Base-by-base conservation (phyloP, 129 eudicot genomes). In the carrot (Daucus carota) region DNA sequence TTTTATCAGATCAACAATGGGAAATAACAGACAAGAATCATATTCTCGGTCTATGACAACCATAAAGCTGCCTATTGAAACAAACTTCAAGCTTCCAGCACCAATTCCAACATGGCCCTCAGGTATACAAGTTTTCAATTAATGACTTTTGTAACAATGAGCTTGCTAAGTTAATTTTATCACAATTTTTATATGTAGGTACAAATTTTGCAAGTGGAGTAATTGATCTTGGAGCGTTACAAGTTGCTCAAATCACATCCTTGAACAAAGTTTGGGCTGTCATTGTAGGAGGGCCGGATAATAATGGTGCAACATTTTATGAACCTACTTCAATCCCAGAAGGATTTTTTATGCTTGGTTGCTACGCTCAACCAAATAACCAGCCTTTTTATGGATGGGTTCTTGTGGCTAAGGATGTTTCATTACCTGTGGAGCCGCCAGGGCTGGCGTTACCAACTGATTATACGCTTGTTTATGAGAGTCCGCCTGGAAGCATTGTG, bases 211-310 rank as follows among this genome's bases (percentile, higher is more conserved):
- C 71, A 66, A 66, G 43, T 65, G 70, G 40, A 65, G 32, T 32
- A 31, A 65, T 65, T 29, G 70, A 65, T 31, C 71, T 66, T 31
- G 71, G 71, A 66, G 70, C 41, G 2, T 33, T 66, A 31, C 71
- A 66, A 0, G 71, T 66, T 66, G 0, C 71, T 33, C 71, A 66
- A 32, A 17, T 66, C 12, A 29, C 71, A 32, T 4, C 7, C 3
- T 29, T 65, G 0, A 15, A 2, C 10, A 33, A 33, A 32, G 34
- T 65, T 65, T 65, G 70, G 70, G 70, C 70, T 65, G 16, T 41
- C 1, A 31, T 31, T 14, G 20, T 31, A 65, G 70, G 70, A 29
- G 38, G 70, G 20, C 22, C 36, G 17, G 38, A 31, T 11, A 16
- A 65, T 32, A 22, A 14, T 15, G 70, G 70, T 0, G 4, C 70